Percentiles rank a stretch among this genome's conserved stretches.
phyloP scores from a whole-genome alignment of 371 early-diverging fungal genomes.

The Mucor lusitanicus region DNA sequence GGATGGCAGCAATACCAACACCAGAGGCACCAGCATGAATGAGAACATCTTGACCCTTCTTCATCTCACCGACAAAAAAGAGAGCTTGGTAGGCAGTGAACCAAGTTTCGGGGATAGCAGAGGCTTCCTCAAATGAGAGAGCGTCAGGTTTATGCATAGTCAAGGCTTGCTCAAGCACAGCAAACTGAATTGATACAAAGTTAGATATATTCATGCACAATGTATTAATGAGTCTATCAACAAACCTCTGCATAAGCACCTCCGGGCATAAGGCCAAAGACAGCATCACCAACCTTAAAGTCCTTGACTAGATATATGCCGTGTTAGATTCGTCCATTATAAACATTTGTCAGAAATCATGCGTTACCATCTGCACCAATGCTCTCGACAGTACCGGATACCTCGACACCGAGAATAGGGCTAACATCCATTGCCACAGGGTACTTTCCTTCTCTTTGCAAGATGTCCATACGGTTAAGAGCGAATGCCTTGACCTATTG shows the following conservation, averaged over 20 bases:
- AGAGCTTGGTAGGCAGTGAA: constrained; percentile 84
- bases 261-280: constrained; percentile 73
- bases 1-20: constrained; percentile 78
- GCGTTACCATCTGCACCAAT: constrained; percentile 50
- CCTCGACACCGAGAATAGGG: constrained; percentile 75
- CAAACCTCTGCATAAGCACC: constrained; percentile 73
- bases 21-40: constrained; percentile 84
- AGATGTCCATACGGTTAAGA: constrained; percentile 79
- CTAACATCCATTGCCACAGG: constrained; percentile 69
- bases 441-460: constrained; percentile 73
- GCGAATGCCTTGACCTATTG: constrained; percentile 58
- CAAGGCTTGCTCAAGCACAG: constrained; percentile 58
- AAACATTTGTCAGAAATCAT: background rate
- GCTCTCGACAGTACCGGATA: constrained; percentile 66
- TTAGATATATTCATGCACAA: background rate
- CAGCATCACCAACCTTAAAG: constrained; percentile 64
- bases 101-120: constrained; percentile 78
- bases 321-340: background rate
- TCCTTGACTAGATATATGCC: constrained; percentile 32
- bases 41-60: constrained; percentile 65
- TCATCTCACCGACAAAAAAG: constrained; percentile 57
- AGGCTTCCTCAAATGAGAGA: constrained; percentile 64
- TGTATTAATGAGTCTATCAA: background rate
- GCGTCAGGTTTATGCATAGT: constrained; percentile 64
- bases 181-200: constrained; percentile 43